phyloP scores from a whole-genome alignment of 495 filamentous ascomycete genomes.

The Stereocaulon alpinum region DNA sequence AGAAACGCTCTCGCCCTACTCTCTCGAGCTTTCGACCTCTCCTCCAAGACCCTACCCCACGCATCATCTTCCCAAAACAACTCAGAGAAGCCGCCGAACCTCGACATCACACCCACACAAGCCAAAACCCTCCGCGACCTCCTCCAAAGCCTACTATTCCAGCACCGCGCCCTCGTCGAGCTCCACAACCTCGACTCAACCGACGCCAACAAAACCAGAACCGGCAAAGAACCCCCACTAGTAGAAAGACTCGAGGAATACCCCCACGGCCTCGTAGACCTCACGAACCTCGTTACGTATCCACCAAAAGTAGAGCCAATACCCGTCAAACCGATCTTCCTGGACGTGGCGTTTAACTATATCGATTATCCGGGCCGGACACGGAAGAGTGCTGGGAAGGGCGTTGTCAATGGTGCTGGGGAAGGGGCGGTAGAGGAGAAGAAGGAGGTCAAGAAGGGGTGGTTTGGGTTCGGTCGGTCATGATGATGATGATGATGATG shows the following conservation, averaged over 20 bases:
- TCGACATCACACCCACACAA: slow-evolving; percentile 50
- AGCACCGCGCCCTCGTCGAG: slow-evolving; percentile 72
- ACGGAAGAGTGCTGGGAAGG: slow-evolving; percentile 15
- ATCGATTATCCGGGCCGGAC: slow-evolving; percentile 75
- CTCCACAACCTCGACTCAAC: slow-evolving; percentile 49
- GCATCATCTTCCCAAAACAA: slow-evolving; percentile 30
- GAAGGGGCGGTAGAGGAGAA: slow-evolving; percentile 35
- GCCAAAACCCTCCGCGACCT: slow-evolving; percentile 45
- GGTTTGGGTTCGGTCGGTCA: slow-evolving; percentile 82
- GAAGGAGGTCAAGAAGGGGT: slow-evolving; percentile 62
- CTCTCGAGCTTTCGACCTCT: slow-evolving; percentile 53
- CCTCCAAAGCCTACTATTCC: slow-evolving; percentile 58
- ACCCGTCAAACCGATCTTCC: slow-evolving; percentile 90
- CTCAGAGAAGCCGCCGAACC: slow-evolving; percentile 40
- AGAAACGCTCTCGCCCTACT: slow-evolving; percentile 79
- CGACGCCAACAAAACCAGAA: slow-evolving; percentile 11
- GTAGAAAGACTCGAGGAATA: slow-evolving; percentile 68
- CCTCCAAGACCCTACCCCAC: slow-evolving; percentile 30
- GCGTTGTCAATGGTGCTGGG: slow-evolving; percentile 19
- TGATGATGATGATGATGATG: no score
- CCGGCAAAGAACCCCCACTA: slow-evolving; percentile 32
- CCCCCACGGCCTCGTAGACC: slow-evolving; percentile 52
- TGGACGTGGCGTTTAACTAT: slow-evolving; percentile 97
- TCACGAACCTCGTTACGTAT: slow-evolving; percentile 72
- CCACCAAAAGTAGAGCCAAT: slow-evolving; percentile 74